Percentiles rank a stretch among this genome's conserved stretches.
These are phyloP conservation scores for Eragrostis curvula DNA, from an alignment of 176 grass and related monocot genomes.

Conservation along the genomic window DNA sequence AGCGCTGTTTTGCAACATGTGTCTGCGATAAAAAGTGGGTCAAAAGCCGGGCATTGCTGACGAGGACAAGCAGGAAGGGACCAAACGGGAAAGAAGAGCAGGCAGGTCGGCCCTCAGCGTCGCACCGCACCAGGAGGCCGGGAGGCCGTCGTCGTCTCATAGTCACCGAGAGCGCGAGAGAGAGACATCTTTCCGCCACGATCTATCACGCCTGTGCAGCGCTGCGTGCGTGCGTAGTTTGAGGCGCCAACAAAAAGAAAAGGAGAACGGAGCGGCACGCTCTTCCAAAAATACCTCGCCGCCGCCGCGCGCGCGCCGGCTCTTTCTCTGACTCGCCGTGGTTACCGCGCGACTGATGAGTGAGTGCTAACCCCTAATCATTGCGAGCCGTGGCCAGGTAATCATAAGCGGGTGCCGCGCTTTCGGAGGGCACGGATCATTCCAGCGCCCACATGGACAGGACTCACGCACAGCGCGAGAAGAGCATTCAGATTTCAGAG, in stretches of 20 bases:
- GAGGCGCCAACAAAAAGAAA: background rate
- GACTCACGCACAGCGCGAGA: no score
- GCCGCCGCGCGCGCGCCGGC: background rate
- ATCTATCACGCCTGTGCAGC: background rate
- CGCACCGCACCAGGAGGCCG: background rate
- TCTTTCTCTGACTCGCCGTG: background rate
- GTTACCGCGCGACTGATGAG: background rate
- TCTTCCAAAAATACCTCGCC: constrained; percentile 16
- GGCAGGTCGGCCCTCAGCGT: background rate
- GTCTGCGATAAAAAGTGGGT: background rate
- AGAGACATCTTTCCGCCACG: background rate
- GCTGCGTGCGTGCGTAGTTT: background rate
- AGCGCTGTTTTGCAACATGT: background rate
- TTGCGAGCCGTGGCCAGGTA: background rate
- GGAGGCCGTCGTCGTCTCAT: background rate
- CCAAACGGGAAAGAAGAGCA: constrained; percentile 36
- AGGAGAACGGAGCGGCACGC: background rate
- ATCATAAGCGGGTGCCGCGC: background rate
- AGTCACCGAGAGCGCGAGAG: background rate
- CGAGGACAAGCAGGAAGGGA: constrained; percentile 13
- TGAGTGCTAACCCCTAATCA: background rate
- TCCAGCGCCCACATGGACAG: constrained; percentile 36
- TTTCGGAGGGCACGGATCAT: constrained; percentile 39
- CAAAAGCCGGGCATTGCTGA: constrained; percentile 30
- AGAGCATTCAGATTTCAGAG: background rate